Conservation (phyloP, 2,329 filamentous ascomycete species). For the Calcarisporium arbuscula region DNA sequence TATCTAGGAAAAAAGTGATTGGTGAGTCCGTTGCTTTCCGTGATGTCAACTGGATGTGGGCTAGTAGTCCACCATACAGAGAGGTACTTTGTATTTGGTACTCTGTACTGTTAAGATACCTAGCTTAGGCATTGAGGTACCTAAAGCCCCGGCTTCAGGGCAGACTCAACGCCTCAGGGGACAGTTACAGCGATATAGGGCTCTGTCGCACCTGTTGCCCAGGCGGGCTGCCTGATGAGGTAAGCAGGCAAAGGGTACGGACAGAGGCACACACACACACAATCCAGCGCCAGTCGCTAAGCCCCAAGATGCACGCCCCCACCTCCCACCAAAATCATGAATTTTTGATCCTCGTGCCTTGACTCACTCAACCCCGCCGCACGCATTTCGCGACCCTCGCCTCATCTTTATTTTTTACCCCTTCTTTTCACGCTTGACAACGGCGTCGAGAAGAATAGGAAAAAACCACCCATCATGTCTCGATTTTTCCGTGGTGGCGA, state of each 20-base stretch:
- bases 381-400: constrained; percentile 13
- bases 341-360: constrained; percentile 27
- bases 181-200: no score
- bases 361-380: constrained; percentile 30
- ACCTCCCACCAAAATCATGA: constrained; percentile 37
- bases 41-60: no score
- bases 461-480: constrained; percentile 62
- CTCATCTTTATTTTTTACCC: not conserved
- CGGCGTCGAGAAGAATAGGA: constrained; percentile 8
- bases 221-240: no score
- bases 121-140: no score
- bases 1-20: no score
- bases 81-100: no score
- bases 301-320: constrained; percentile 31
- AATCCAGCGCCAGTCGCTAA: constrained; percentile 23
- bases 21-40: no score
- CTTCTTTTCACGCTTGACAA: constrained; percentile 7
- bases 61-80: no score
- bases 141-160: no score
- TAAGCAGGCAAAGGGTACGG: constrained; percentile 10
- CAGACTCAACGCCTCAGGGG: no score
- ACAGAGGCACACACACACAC: constrained; percentile 4
- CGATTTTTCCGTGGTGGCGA: constrained; percentile 89
- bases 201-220: no score
- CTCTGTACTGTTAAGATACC: no score